phyloP scores from a whole-genome alignment of 176 grass and related monocot species.

The sorghum (Sorghum bicolor) region DNA sequence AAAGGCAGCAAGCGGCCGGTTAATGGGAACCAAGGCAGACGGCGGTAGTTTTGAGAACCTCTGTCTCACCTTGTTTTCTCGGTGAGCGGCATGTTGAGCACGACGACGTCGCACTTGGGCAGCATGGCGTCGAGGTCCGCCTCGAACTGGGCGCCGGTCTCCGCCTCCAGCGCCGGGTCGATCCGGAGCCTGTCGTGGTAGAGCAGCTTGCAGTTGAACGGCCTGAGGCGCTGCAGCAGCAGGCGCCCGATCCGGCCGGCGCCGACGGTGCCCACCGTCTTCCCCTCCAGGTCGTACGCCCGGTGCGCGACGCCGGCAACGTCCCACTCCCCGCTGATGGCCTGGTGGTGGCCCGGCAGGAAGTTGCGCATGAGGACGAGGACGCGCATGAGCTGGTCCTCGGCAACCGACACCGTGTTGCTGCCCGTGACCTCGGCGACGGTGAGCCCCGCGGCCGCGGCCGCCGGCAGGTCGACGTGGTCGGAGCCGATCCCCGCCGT shows the following conservation, averaged over 20 bases:
- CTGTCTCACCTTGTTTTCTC: conserved; percentile 41
- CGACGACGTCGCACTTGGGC: conserved; percentile 49
- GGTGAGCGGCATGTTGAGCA: conserved; percentile 54
- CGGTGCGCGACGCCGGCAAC: conserved; percentile 46
- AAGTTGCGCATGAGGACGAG: conserved; percentile 55
- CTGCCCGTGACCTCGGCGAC: conserved; percentile 55
- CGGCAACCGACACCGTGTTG: conserved; percentile 60
- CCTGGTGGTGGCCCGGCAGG: conserved; percentile 43
- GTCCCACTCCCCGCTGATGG: conserved; percentile 36
- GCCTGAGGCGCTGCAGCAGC: conserved; percentile 40
- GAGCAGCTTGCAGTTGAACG: conserved; percentile 45
- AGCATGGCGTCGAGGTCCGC: conserved; percentile 58
- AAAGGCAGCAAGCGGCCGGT: background rate
- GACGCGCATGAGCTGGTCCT: conserved; percentile 55
- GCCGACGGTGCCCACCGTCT: conserved; percentile 53
- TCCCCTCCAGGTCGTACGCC: conserved; percentile 48
- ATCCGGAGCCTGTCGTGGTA: conserved; percentile 45
- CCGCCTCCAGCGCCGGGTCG: conserved; percentile 26
- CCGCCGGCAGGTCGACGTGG: conserved; percentile 24
- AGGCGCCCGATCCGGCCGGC: conserved; percentile 44
- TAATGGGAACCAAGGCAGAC: background rate
- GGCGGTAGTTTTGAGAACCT: fast-evolving
- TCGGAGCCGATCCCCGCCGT: conserved; percentile 48
- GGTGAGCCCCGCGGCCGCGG: conserved; percentile 30
- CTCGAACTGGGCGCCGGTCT: conserved; percentile 36